A percentile compares a stretch with the other conserved stretches of the same genome.
These are phyloP conservation scores for Phytopythium chamaehyphon DNA, from an alignment of 352 stramenopile genomes.

Conservation along the genomic window DNA sequence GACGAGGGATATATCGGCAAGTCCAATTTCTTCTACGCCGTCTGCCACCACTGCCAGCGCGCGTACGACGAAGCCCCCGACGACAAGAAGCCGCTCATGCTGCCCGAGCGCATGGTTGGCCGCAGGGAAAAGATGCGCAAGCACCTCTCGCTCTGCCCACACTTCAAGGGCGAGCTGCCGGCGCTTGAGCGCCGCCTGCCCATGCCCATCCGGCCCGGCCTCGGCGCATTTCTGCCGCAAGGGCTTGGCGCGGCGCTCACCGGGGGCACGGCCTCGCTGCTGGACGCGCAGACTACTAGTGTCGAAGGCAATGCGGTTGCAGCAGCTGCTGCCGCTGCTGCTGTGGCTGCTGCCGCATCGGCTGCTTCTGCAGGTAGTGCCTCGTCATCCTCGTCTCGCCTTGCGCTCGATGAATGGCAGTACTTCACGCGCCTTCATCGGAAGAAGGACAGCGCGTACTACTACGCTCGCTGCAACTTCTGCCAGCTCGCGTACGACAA, in stretches of 20 bases:
- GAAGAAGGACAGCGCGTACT: constrained; percentile 70
- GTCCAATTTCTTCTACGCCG: constrained; percentile 74
- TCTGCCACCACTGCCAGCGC: constrained; percentile 69
- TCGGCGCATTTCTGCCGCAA: constrained; percentile 14
- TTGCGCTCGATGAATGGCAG: constrained; percentile 72
- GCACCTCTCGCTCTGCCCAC: constrained; percentile 49
- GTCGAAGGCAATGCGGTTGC: constrained; percentile 4
- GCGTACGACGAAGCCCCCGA: constrained; percentile 48
- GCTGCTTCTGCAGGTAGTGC: background rate
- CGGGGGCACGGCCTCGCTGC: background rate
- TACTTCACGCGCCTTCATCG: constrained; percentile 75
- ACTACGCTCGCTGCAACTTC: constrained; percentile 78
- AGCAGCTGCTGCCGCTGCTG: background rate
- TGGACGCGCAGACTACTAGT: background rate
- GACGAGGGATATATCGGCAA: constrained; percentile 81
- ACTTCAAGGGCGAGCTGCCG: constrained; percentile 67
- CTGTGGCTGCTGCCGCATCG: background rate
- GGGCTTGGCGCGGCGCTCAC: background rate
- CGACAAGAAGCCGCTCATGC: constrained; percentile 47
- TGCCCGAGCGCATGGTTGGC: constrained; percentile 65
- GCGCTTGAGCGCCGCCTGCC: constrained; percentile 33
- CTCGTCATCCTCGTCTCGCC: constrained; percentile 23
- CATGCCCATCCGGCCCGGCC: constrained; percentile 12
- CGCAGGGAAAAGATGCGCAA: constrained; percentile 79
- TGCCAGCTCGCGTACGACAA: constrained; percentile 63